These are phyloP conservation scores for Moesziomyces globuligerus DNA, from an alignment of 1,284 basidiomycete genomes.

Conservation along the genomic window DNA sequence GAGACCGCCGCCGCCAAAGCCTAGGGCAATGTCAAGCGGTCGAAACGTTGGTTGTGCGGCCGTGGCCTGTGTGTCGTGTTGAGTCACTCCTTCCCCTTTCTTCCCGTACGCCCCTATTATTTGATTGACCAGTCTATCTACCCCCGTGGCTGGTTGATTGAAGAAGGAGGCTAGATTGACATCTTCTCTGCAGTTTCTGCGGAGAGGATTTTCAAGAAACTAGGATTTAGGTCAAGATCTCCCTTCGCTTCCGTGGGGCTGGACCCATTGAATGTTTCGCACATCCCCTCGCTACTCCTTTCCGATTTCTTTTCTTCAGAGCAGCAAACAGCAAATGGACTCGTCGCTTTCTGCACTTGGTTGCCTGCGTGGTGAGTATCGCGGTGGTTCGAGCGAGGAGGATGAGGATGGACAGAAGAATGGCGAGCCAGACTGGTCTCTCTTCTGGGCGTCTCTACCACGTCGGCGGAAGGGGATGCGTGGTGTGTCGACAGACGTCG, in stretches of 20 bases:
- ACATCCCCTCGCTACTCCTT: slow-evolving; percentile 14
- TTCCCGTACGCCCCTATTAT: slow-evolving; percentile 51
- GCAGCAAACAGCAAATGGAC: neutral
- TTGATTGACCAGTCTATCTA: slow-evolving; percentile 55
- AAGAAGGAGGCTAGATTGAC: slow-evolving; percentile 57
- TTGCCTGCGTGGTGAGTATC: slow-evolving; percentile 2
- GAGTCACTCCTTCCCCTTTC: neutral
- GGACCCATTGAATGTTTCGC: slow-evolving; percentile 44
- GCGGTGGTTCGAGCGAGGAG: neutral
- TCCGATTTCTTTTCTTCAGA: neutral
- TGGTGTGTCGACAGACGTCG: neutral
- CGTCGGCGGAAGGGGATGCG: neutral
- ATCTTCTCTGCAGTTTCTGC: neutral
- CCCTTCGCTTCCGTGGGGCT: slow-evolving; percentile 21
- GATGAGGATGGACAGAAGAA: neutral
- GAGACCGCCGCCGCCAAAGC: slow-evolving; percentile 19
- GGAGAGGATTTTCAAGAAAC: slow-evolving; percentile 12
- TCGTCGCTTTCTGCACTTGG: neutral
- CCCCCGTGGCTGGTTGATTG: slow-evolving; percentile 58
- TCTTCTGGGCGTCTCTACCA: neutral
- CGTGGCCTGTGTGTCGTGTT: slow-evolving; percentile 6
- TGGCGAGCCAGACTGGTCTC: neutral
- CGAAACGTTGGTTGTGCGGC: slow-evolving; percentile 1
- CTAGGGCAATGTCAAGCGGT: neutral
- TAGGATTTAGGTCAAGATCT: slow-evolving; percentile 45